These are phyloP conservation scores for Nakazawaea pomicola DNA, from an alignment of 805 yeast genomes.

Conservation along the genomic window DNA sequence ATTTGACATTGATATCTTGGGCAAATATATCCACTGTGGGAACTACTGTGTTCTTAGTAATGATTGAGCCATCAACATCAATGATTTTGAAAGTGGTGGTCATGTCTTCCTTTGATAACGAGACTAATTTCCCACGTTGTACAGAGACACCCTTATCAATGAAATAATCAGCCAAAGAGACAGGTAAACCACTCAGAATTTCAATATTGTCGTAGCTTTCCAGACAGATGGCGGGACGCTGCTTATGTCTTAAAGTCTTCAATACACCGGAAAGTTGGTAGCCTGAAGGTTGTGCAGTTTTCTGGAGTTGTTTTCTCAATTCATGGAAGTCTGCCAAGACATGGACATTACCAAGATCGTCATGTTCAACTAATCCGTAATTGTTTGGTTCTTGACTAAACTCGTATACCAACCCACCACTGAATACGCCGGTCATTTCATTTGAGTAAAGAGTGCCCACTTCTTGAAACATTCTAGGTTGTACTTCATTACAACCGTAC, in stretches of 20 bases:
- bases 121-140: constrained; percentile 44
- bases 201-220: constrained; percentile 38
- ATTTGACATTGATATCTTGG: not conserved
- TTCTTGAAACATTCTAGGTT: constrained; percentile 78
- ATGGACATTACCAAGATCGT: constrained; percentile 35
- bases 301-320: constrained; percentile 38
- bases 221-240: constrained; percentile 26
- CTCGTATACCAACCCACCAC: constrained; percentile 85
- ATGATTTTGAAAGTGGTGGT: constrained; percentile 36
- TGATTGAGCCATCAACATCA: constrained; percentile 36
- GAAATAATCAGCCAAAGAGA: constrained; percentile 34
- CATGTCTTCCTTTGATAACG: constrained; percentile 38
- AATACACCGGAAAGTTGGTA: constrained; percentile 18
- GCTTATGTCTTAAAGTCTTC: constrained; percentile 18
- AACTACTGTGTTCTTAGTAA: constrained; percentile 13
- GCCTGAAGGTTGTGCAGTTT: constrained; percentile 22
- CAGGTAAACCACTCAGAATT: constrained; percentile 38
- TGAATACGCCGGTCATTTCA: constrained; percentile 70
- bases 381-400: constrained; percentile 74
- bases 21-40: not conserved
- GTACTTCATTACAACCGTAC: constrained; percentile 81
- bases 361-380: constrained; percentile 64
- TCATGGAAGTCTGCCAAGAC: constrained; percentile 38
- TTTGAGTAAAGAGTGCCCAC: constrained; percentile 61
- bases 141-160: constrained; percentile 46